phyloP scores from a whole-genome alignment of 2,329 filamentous ascomycete genomes.

The Fusarium sp. region DNA sequence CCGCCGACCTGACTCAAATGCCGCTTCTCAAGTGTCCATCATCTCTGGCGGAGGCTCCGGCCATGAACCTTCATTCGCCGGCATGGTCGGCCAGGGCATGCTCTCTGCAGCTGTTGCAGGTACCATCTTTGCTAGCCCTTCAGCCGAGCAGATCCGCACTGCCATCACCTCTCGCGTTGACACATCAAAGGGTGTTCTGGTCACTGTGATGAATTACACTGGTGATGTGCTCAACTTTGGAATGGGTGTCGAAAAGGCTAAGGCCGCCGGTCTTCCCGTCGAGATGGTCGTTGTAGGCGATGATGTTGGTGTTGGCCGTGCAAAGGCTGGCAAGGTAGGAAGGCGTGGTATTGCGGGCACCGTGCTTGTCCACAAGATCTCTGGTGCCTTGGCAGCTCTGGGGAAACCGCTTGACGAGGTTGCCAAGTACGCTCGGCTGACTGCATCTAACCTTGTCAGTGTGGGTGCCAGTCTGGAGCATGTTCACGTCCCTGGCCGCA shows the following conservation, averaged over 20 bases:
- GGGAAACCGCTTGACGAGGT: conserved; percentile 78
- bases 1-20: conserved; percentile 65
- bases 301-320: conserved; percentile 88
- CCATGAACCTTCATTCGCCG: conserved; percentile 89
- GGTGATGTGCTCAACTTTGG: conserved; percentile 93
- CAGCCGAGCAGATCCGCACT: conserved; percentile 82
- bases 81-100: conserved; percentile 85
- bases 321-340: conserved; percentile 89
- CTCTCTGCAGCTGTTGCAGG: conserved; percentile 86
- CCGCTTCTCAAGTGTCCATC: conserved; percentile 77
- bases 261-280: conserved; percentile 78
- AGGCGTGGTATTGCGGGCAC: conserved; percentile 91
- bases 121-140: conserved; percentile 86
- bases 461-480: conserved; percentile 89
- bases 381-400: conserved; percentile 82
- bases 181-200: conserved; percentile 78
- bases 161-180: conserved; percentile 81
- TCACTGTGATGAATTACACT: conserved; percentile 97
- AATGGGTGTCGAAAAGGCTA: conserved; percentile 92
- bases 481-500: conserved; percentile 91
- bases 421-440: conserved; percentile 75
- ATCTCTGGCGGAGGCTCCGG: conserved; percentile 90
- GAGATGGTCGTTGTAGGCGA: conserved; percentile 95
- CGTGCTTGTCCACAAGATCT: conserved; percentile 90
- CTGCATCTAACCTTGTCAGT: conserved; percentile 81